A percentile compares a stretch with the other conserved stretches of the same genome.
Conservation (phyloP, 805 yeast genomes). For the Priceomyces fermenticarens region DNA sequence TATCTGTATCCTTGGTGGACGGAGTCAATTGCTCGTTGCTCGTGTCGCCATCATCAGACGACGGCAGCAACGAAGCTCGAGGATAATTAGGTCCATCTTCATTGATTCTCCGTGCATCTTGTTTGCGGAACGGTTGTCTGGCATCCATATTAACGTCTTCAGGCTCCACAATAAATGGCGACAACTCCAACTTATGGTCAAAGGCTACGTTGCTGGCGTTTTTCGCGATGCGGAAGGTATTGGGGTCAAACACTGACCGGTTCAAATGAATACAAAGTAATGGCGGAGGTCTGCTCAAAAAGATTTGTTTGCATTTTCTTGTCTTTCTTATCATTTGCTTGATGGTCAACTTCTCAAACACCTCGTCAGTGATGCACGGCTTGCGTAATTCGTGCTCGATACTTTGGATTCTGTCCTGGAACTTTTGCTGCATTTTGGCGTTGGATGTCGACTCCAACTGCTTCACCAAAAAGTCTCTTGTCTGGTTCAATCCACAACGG, state of each 20-base stretch:
- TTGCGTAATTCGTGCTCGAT: slow-evolving; percentile 50
- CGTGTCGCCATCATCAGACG: slow-evolving; percentile 9
- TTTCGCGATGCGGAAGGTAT: slow-evolving; percentile 78
- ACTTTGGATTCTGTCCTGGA: slow-evolving; percentile 24
- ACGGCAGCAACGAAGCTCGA: slow-evolving; percentile 1
- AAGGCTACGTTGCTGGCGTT: slow-evolving; percentile 81
- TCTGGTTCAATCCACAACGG: slow-evolving; percentile 75
- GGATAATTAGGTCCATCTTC: neutral
- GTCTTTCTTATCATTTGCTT: slow-evolving; percentile 72
- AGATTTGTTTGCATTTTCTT: slow-evolving; percentile 79
- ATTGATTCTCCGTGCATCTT: slow-evolving; percentile 33
- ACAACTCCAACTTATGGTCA: slow-evolving; percentile 65
- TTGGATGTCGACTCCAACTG: slow-evolving; percentile 49
- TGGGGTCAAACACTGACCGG: slow-evolving; percentile 88
- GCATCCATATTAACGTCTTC: slow-evolving; percentile 78
- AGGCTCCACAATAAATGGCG: slow-evolving; percentile 67
- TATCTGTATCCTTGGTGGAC: slow-evolving; percentile 7
- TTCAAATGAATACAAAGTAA: slow-evolving; percentile 83
- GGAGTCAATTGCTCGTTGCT: slow-evolving; percentile 7
- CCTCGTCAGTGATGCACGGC: slow-evolving; percentile 76
- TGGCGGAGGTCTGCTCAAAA: slow-evolving; percentile 79
- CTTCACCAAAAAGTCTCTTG: slow-evolving; percentile 44
- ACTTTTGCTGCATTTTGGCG: slow-evolving; percentile 27
- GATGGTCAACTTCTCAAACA: slow-evolving; percentile 69
- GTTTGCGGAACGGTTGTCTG: slow-evolving; percentile 66